Evolutionary conservation across 2,329 filamentous ascomycete species (phyloP), one percentile per base, ranked within the genome.

Genomic region (Colletotrichum orchidophilum): DNA sequence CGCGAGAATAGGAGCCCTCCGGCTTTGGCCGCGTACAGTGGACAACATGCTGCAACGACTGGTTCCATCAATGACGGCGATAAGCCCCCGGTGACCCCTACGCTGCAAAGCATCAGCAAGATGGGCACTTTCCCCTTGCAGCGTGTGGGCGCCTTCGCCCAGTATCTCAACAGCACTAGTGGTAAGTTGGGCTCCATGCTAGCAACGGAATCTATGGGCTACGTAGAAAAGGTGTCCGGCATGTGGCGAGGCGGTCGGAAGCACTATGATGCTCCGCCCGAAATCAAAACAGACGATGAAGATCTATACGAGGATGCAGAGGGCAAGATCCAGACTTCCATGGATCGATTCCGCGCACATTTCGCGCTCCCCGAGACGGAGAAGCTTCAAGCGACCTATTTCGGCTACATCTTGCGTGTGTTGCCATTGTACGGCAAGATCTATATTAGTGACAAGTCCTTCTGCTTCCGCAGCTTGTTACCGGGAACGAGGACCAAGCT

Each of bases 341-440:
- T 92, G 76, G 94, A 97, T 75, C 91, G 96, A 29, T 98, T 98
- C 81, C 91, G 94, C 54, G 89, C 91, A 1, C 95, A 98, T 77
- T 99, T 99, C 82, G 94, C 94, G 1, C 86, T 98, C n/a, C 94
- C 95, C 0, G 86, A 91, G 39, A 90, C 90, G 0, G 96, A 99
- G 79, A 93, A 90, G 78, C 88, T 99, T 1, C 91, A 94, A 73
- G 95, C 96, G 1, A 94, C 94, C 1, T 98, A 96, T 81, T 98
- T 95, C 81, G 94, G 94, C n/a, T 94, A 93, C 78, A 87, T 98
- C n/a, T 91, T 97, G 75, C 91, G 95, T 3, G 94, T 97, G 0
- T 82, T 98, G 33, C 96, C 96, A 3, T 87, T 98, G 2, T 98
- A 98, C 77, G 96, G 96, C 76, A 99, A 98, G 82, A 93, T 98